Evolutionary conservation across 352 stramenopile genomes (phyloP), one percentile per base, ranked within the genome.

Genomic region (Phytophthora tubulina): DNA sequence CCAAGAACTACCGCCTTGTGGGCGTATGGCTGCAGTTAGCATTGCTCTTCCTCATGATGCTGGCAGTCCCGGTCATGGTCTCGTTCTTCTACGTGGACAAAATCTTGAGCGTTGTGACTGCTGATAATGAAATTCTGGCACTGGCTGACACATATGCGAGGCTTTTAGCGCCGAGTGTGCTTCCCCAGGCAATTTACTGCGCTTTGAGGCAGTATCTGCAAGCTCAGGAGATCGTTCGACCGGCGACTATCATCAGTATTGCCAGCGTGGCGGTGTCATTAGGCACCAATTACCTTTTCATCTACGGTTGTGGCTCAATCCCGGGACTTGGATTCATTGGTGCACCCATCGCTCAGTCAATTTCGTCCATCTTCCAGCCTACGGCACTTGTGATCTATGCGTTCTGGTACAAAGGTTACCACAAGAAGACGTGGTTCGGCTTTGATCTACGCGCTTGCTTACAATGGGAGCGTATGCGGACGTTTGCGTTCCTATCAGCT

Each of bases 1-100:
- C 88, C 11, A 83, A 90, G 72, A 96, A 96, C 72, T 91, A 82
- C 44, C 76, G 82, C 36, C 80, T 96, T 48, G 86, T 93, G 15
- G 82, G 86, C 44, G 84, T 94, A 52, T 94, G 86, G 88, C 79
- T 96, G 41, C 85, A 96, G 62, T 72, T 96, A 14, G 86, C 85
- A 17, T 62, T 94, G 31, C 53, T 96, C 61, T 84, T 94, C 69
- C 78, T 93, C 54, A 72, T 86, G 42, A 48, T 92, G 31, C 68
- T 94, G 32, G 85, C 85, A 33, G 83, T 92, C 58, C 88, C 88
- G 0, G 88, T 93, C 54, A 87, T 93, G 72, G 64, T 89, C 62
- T 94, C 81, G 54, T 96, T 93, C 75, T 93, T 90, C 70, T 96
- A 92, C 65, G 86, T 94, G 21, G 86, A 92, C 55, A 63, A 68